A percentile compares a stretch with the other conserved stretches of the same genome.
Evolutionary conservation across 2,329 filamentous ascomycete species (phyloP).

Genomic region (Xylaria polymorpha): DNA sequence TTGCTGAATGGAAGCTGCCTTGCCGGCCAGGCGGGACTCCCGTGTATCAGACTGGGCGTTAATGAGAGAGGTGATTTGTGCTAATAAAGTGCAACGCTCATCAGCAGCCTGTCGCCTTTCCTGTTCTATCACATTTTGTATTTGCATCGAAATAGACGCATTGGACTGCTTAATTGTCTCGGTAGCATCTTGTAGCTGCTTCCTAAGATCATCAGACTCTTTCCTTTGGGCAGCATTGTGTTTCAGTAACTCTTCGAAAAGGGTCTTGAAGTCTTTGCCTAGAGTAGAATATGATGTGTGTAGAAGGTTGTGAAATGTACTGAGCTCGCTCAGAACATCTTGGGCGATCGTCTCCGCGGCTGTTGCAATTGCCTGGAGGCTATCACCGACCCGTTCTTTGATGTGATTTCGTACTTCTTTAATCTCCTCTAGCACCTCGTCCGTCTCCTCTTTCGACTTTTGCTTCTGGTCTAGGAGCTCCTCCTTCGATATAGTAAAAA

Average conservation of each 20-base stretch:
- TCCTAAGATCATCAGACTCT: constrained; percentile 78
- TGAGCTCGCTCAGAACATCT: constrained; percentile 87
- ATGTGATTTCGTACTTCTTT: constrained; percentile 89
- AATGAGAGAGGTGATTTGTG: constrained; percentile 82
- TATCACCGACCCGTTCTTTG: constrained; percentile 85
- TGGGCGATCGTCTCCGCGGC: constrained; percentile 90
- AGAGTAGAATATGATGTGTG: constrained; percentile 86
- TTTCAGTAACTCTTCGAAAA: constrained; percentile 83
- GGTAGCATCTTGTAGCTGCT: constrained; percentile 78
- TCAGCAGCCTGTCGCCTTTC: constrained; percentile 78
- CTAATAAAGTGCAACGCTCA: constrained; percentile 79
- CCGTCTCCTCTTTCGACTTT: constrained; percentile 84
- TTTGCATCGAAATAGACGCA: constrained; percentile 70
- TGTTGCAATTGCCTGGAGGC: constrained; percentile 82
- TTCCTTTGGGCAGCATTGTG: constrained; percentile 80
- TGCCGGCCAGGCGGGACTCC: constrained; percentile 74
- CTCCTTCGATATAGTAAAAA: constrained; percentile 74
- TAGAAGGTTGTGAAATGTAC: constrained; percentile 84
- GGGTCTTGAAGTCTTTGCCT: constrained; percentile 84
- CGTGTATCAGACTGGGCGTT: constrained; percentile 79
- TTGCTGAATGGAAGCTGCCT: constrained; percentile 70
- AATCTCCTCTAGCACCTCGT: constrained; percentile 90
- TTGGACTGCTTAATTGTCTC: constrained; percentile 76
- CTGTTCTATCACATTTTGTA: constrained; percentile 78
- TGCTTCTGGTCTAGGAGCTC: constrained; percentile 76